Percentiles rank a stretch among this genome's conserved stretches.
phyloP scores from a whole-genome alignment of 805 yeast genomes.

The Wickerhamomyces strasburgensis region DNA sequence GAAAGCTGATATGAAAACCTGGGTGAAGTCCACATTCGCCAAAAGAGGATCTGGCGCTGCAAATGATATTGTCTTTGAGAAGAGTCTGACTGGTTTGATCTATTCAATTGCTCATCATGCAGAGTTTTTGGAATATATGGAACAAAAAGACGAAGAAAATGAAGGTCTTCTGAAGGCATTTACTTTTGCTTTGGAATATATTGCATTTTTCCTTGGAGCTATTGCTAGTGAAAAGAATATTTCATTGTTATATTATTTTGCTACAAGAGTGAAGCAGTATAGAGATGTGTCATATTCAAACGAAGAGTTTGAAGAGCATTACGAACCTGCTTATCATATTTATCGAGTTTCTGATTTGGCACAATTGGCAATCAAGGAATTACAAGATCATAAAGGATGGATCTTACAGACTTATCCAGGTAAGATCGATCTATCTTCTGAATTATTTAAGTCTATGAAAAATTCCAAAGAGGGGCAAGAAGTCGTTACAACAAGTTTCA shows the following conservation, averaged over 20 bases:
- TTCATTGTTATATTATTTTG: conserved; percentile 67
- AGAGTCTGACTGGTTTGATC: conserved; percentile 58
- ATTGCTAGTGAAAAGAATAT: conserved; percentile 64
- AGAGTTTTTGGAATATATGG: conserved; percentile 45
- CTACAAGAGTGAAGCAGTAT: conserved; percentile 76
- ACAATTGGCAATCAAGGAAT: conserved; percentile 57
- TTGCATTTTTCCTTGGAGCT: conserved; percentile 53
- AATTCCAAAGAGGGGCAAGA: conserved; percentile 53
- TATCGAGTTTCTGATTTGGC: conserved; percentile 71
- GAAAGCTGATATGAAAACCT: conserved; percentile 49
- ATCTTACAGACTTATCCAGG: conserved; percentile 78
- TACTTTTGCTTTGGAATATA: conserved; percentile 52
- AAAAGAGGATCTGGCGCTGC: conserved; percentile 21
- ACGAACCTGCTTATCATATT: conserved; percentile 34
- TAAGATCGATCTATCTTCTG: conserved; percentile 62
- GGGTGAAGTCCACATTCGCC: conserved; percentile 62
- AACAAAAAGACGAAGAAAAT: conserved; percentile 22
- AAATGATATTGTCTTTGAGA: conserved; percentile 54
- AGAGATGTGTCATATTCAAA: conserved; percentile 48
- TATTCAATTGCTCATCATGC: conserved; percentile 73
- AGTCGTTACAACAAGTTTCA: conserved; percentile 48
- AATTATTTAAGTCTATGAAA: conserved; percentile 59
- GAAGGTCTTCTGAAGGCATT: conserved; percentile 36
- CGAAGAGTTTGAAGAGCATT: conserved; percentile 24
- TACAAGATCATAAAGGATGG: conserved; percentile 61